A percentile compares a stretch with the other conserved stretches of the same genome.
These are phyloP conservation scores for Fusarium nisikadoi DNA, from an alignment of 2,329 filamentous ascomycete species.

Conservation along the genomic window DNA sequence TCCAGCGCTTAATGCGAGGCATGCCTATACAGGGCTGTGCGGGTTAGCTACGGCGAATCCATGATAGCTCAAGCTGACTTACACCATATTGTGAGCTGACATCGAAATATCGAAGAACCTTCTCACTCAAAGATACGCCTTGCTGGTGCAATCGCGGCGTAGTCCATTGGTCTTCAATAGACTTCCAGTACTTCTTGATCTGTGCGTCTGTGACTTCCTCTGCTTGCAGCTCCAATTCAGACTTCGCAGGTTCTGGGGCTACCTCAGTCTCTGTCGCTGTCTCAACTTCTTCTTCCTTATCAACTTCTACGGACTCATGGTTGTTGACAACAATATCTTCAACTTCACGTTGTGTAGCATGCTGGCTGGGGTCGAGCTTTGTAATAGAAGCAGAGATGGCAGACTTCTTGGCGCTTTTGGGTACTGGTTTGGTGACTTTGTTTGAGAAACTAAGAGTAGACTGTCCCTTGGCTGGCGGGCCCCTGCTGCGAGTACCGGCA, in stretches of 20 bases:
- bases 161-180: constrained; percentile 74
- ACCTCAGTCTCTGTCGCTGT: constrained; percentile 25
- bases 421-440: constrained; percentile 64
- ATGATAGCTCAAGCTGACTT: constrained; percentile 56
- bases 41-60: background rate
- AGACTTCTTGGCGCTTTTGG: constrained; percentile 60
- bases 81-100: constrained; percentile 92
- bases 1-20: constrained; percentile 83
- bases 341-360: constrained; percentile 30
- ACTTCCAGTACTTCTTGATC: constrained; percentile 81
- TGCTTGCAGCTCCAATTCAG: constrained; percentile 66
- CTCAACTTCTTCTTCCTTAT: constrained; percentile 36
- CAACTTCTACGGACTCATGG: constrained; percentile 33
- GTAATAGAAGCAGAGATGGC: constrained; percentile 49
- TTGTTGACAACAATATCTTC: constrained; percentile 33
- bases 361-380: constrained; percentile 48
- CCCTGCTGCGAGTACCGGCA: constrained; percentile 50
- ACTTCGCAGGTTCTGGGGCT: constrained; percentile 53
- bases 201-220: constrained; percentile 73
- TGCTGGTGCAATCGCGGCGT: constrained; percentile 82
- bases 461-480: constrained; percentile 58
- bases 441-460: constrained; percentile 66
- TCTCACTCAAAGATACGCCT: constrained; percentile 78
- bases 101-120: constrained; percentile 91
- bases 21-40: constrained; percentile 84